These are phyloP conservation scores for Ligustrum vulgare DNA, from an alignment of 257 asterid genomes.

Conservation along the genomic window DNA sequence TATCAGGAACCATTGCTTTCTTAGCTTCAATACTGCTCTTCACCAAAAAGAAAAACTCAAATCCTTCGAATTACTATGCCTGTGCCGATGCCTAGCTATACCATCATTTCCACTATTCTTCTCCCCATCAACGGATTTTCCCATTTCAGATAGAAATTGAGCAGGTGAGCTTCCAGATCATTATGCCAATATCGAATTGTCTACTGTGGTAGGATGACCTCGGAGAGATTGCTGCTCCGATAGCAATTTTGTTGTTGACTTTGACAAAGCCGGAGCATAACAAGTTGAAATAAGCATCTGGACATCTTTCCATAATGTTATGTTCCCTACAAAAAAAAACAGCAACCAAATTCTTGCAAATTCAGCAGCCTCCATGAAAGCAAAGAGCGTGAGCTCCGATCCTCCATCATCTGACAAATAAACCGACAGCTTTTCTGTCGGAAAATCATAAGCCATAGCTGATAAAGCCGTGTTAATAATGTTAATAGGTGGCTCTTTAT, in stretches of 20 bases:
- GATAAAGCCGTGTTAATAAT: slow-evolving; percentile 75
- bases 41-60: too few relatives aligned
- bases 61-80: too few relatives aligned
- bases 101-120: too few relatives aligned
- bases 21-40: too few relatives aligned
- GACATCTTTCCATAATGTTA: slow-evolving; percentile 50
- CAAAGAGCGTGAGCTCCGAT: slow-evolving; percentile 66
- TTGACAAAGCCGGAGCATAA: slow-evolving; percentile 89
- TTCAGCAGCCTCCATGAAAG: slow-evolving; percentile 75
- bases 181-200: slow-evolving; percentile 83
- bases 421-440: slow-evolving; percentile 62
- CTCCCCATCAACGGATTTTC: too few relatives aligned
- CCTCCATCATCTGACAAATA: slow-evolving; percentile 85
- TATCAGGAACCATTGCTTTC: too few relatives aligned
- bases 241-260: slow-evolving; percentile 78
- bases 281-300: slow-evolving; percentile 54
- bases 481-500: slow-evolving; percentile 60
- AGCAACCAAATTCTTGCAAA: slow-evolving; percentile 69
- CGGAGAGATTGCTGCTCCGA: slow-evolving; percentile 97
- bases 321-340: slow-evolving; percentile 62
- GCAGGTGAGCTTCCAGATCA: slow-evolving; percentile 99
- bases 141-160: too few relatives aligned
- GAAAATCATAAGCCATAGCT: slow-evolving; percentile 74
- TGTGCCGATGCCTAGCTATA: too few relatives aligned
- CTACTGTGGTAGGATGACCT: slow-evolving; percentile 61